phyloP scores from a whole-genome alignment of 2,329 filamentous ascomycete genomes.

The Pseudonectria foliicola region DNA sequence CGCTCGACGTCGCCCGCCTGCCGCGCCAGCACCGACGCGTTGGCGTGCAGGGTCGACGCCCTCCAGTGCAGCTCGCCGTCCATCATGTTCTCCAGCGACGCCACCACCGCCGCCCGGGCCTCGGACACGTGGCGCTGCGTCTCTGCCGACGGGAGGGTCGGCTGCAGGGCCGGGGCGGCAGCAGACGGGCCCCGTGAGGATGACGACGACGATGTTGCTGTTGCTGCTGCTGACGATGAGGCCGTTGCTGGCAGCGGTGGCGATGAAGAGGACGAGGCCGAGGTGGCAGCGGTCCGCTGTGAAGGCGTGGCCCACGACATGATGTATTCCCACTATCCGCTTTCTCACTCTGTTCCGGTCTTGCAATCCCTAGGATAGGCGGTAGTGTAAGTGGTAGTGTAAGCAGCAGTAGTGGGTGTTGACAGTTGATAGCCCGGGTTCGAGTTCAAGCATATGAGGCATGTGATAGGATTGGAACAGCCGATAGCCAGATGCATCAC shows the following conservation, averaged over 20 bases:
- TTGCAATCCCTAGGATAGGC: too few species aligned
- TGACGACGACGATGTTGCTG: constrained; percentile 3
- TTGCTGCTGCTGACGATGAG: not conserved
- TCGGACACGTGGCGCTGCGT: constrained; percentile 44
- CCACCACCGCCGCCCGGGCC: constrained; percentile 52
- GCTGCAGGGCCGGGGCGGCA: constrained; percentile 20
- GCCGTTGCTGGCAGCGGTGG: too few species aligned
- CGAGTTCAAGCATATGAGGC: too few species aligned
- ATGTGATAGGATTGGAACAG: too few species aligned
- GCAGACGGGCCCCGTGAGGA: constrained; percentile 6
- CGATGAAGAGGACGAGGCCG: constrained; percentile 5
- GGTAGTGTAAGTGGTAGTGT: too few species aligned
- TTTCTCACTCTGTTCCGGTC: too few species aligned
- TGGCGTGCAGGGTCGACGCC: constrained; percentile 61
- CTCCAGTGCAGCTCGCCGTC: constrained; percentile 62
- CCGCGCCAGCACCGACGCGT: constrained; percentile 55
- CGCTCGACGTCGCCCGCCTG: constrained; percentile 61
- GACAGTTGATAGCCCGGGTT: too few species aligned
- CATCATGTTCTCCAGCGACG: constrained; percentile 61
- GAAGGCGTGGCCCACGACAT: not conserved
- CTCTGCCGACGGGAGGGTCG: constrained; percentile 34
- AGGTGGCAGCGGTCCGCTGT: constrained; percentile 8
- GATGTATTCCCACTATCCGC: too few species aligned
- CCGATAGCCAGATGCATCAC: too few species aligned
- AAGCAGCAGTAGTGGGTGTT: too few species aligned